Evolutionary conservation across 306 rosid genomes (phyloP).

Genomic region (Luffa aegyptiaca): DNA sequence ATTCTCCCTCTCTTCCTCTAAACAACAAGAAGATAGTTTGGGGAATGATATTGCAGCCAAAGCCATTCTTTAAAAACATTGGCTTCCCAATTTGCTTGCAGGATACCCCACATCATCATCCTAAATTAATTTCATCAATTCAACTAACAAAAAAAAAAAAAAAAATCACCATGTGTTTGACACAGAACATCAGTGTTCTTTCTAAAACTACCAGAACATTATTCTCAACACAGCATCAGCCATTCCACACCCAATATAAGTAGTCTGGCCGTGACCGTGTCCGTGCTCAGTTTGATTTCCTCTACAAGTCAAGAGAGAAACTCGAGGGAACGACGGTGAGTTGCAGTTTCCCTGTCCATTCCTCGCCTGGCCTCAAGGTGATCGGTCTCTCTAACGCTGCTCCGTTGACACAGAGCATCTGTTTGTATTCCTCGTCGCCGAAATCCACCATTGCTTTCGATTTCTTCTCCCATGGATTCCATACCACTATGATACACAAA

Average conservation of each 20-base stretch:
- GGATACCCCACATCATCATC: background rate
- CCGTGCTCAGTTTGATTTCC: background rate
- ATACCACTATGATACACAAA: conserved; percentile 39
- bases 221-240: background rate
- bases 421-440: conserved; percentile 86
- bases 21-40: conserved; percentile 3
- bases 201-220: background rate
- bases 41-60: conserved; percentile 14
- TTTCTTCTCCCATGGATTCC: conserved; percentile 99
- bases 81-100: conserved; percentile 3
- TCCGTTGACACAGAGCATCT: conserved; percentile 87
- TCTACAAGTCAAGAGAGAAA: conserved; percentile 58
- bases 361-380: conserved; percentile 83
- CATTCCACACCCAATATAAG: background rate
- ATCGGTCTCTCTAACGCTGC: conserved; percentile 73
- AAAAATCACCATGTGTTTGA: background rate
- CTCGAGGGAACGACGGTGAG: conserved; percentile 76
- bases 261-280: background rate
- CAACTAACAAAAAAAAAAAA: background rate
- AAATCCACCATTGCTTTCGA: conserved; percentile 70
- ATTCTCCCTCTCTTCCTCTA: background rate
- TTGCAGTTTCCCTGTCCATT: conserved; percentile 81
- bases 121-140: background rate
- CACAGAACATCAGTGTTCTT: background rate
- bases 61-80: conserved; percentile 7